phyloP scores from a whole-genome alignment of 805 yeast genomes.

The Tetrapisispora arboricola region DNA sequence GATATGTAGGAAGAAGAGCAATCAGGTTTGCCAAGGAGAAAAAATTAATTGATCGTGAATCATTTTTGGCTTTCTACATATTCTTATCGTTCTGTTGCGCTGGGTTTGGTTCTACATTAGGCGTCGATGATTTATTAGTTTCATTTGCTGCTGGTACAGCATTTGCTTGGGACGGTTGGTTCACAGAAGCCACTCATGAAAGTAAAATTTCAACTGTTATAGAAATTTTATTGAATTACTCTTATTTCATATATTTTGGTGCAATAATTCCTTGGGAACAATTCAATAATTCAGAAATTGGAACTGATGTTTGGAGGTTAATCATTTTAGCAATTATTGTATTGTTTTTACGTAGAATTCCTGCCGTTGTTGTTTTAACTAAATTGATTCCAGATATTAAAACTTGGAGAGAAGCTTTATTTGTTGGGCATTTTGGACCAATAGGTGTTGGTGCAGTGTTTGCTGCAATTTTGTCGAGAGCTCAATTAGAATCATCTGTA shows the following conservation, averaged over 20 bases:
- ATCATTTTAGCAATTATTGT: constrained; percentile 65
- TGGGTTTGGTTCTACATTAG: constrained; percentile 79
- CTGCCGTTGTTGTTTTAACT: constrained; percentile 65
- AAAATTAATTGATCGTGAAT: constrained; percentile 74
- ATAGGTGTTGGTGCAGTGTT: constrained; percentile 91
- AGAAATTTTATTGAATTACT: constrained; percentile 70
- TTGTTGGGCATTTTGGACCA: constrained; percentile 94
- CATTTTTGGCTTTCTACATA: constrained; percentile 75
- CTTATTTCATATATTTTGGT: constrained; percentile 84
- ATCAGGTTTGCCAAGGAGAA: constrained; percentile 64
- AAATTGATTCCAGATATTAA: constrained; percentile 80
- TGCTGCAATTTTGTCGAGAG: constrained; percentile 70
- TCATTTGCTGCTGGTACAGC: constrained; percentile 92
- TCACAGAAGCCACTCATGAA: constrained; percentile 71
- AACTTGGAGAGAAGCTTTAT: constrained; percentile 87
- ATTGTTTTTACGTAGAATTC: constrained; percentile 67
- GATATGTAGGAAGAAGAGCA: constrained; percentile 57
- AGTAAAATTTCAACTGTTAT: constrained; percentile 85
- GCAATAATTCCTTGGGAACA: constrained; percentile 83
- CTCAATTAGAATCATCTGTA: constrained; percentile 48
- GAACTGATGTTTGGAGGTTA: constrained; percentile 65
- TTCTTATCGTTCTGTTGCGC: constrained; percentile 77
- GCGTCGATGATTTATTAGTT: constrained; percentile 80
- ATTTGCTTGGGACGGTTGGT: constrained; percentile 90
- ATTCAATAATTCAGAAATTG: constrained; percentile 51